Base-by-base conservation (phyloP, 345 rosid genomes). In the Pelargonium nanum region DNA sequence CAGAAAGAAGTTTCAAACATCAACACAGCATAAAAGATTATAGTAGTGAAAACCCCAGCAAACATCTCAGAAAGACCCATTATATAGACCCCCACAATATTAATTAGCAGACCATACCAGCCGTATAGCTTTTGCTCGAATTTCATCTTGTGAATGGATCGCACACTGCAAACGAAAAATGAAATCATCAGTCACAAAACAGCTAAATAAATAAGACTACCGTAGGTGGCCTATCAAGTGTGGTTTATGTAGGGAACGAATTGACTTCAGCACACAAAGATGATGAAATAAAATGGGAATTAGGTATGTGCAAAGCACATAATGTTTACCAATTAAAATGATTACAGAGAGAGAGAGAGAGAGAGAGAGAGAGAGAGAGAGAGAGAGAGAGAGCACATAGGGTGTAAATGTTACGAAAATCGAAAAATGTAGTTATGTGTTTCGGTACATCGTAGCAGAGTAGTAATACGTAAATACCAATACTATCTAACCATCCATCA, bases 61-160 rank as follows among this genome's bases (percentile, higher is more conserved):
- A 52, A 48, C 53, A 48, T 12, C 53, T 48, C 15, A 17, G 20
- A 48, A 48, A 48, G 19, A n/a, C 19, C 19, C 19, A 48, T 48
- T 30, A 30, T 5, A 6, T 30, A 1, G 1, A 30, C 40, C 40
- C 40, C 10, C 6, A 6, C 6, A 30, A n/a, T 9, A 40, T 40
- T 40, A 40, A 17, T 40, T 24, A 22, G 68, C 57, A 58, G 69
- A 22, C 54, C 65, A 68, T 89, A 93, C 99, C 87, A 93, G 85
- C 64, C 97, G 84, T 62, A 89, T 89, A 69, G 99, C 89, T 76
- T 89, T 93, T 58, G 88, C 85, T 63, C 97, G 87, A 66, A 89
- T 79, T 50, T 85, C 94, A 70, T 89, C 97, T 81, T 93, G 94
- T 70, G 85, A 77, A 78, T 93, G 96, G 70, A 85, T 79, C 75